Evolutionary conservation across 1,139 yeast genomes (phyloP), one percentile per base, ranked within the genome.

Genomic region (Suhomyces terraborum): DNA sequence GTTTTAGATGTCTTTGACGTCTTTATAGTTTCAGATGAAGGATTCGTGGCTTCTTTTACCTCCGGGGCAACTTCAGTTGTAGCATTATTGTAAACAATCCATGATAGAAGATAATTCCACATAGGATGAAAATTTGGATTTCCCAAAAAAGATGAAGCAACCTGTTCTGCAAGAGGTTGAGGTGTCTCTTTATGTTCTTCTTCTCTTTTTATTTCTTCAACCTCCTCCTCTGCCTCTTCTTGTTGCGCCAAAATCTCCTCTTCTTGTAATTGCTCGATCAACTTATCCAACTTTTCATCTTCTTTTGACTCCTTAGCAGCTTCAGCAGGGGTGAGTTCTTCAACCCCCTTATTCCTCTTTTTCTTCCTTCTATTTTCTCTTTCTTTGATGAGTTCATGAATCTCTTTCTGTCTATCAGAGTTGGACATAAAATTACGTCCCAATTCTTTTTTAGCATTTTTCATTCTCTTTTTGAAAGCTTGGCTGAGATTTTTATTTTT

Each of bases 101-200:
- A 67, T 10, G 73, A 64, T 22, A 69, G 56, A 8, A 68, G 37
- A 42, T 64, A 65, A 43, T 62, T 66, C 75, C 75, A 69, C 5
- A 59, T 46, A 2, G 74, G 74, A 40, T 58, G 61, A 47, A 66
- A 68, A n/a, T 59, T 50, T 4, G 62, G 54, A 29, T 55, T 54
- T 51, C 41, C 45, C 1, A 45, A 50, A 1, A 35, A 32, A 5
- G 35, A 9, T 2, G 38, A 14, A 13, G 19, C 34, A 6, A 20
- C 26, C 20, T 20, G 7, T 20, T 20, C 26, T n/a, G n/a, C 10
- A 7, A n/a, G 23, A 13, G 20, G 25, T 14, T 16, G 17, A 8
- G 16, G 8, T 13, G 20, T n/a, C 8, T 30, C 25, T n/a, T 20
- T 20, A n/a, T n/a, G 9, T 17, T 26, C 36, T n/a, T 16, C 22